phyloP scores from a whole-genome alignment of 352 stramenopile genomes.

The Globisporangium orthogonon region DNA sequence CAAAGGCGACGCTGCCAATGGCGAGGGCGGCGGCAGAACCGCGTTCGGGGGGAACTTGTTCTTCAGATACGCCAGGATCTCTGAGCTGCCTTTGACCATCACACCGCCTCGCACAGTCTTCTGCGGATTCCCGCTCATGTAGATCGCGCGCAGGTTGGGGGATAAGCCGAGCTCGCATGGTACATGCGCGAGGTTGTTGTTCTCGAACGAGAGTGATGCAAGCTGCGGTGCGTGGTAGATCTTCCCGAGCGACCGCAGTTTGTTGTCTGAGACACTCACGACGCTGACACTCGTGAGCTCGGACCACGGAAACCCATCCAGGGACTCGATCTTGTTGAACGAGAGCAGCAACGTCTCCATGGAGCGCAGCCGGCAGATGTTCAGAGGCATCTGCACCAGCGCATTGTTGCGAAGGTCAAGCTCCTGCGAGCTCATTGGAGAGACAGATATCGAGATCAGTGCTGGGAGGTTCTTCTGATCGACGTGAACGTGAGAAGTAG shows the following conservation, averaged over 20 bases:
- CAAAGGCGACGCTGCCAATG: neutral
- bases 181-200: constrained; percentile 70
- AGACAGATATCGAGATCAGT: neutral
- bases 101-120: constrained; percentile 64
- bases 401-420: constrained; percentile 73
- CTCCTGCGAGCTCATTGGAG: constrained; percentile 23
- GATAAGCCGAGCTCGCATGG: constrained; percentile 64
- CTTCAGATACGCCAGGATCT: constrained; percentile 72
- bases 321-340: constrained; percentile 68
- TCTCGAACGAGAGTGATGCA: constrained; percentile 74
- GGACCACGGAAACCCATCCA: constrained; percentile 57
- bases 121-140: constrained; percentile 85
- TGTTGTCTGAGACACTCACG: constrained; percentile 77
- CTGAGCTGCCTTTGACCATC: constrained; percentile 69
- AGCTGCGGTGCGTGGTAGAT: constrained; percentile 59
- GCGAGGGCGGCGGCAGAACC: constrained; percentile 12
- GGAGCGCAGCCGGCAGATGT: constrained; percentile 25
- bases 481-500: neutral
- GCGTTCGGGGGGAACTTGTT: constrained; percentile 61
- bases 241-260: constrained; percentile 48
- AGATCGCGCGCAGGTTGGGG: constrained; percentile 53
- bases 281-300: constrained; percentile 38
- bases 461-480: neutral
- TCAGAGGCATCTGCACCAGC: constrained; percentile 30
- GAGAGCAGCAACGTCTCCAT: constrained; percentile 63